These are phyloP conservation scores for Agrocybe pediades DNA, from an alignment of 768 basidiomycete species.

Conservation along the genomic window DNA sequence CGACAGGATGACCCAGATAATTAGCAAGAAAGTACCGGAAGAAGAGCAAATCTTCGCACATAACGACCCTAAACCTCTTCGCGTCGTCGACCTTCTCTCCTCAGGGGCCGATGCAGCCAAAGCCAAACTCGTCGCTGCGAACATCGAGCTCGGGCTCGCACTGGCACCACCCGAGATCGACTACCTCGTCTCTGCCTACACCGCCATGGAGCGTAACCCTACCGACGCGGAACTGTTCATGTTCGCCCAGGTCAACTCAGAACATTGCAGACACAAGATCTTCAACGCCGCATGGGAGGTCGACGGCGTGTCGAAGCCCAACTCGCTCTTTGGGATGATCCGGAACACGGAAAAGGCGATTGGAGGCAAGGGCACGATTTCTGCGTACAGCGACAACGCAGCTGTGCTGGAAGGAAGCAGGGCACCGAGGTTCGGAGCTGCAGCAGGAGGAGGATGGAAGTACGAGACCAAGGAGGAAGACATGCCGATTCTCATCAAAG, in stretches of 20 bases:
- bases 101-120: slow-evolving; percentile 44
- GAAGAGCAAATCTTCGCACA: slow-evolving; percentile 61
- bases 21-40: slow-evolving; percentile 59
- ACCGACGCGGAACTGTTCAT: slow-evolving; percentile 99
- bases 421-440: slow-evolving; percentile 77
- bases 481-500: slow-evolving; percentile 92
- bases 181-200: slow-evolving; percentile 89
- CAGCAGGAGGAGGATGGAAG: slow-evolving; percentile 33
- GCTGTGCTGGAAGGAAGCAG: slow-evolving; percentile 85
- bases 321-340: slow-evolving; percentile 95
- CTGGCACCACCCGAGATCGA: slow-evolving; percentile 88
- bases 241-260: slow-evolving; percentile 99
- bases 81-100: slow-evolving; percentile 61
- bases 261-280: slow-evolving; percentile 99
- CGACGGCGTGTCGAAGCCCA: slow-evolving; percentile 62
- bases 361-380: slow-evolving; percentile 78
- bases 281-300: slow-evolving; percentile 98
- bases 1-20: slow-evolving; percentile 96
- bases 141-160: slow-evolving; percentile 86
- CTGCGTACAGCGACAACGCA: slow-evolving; percentile 97
- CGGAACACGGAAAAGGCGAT: slow-evolving; percentile 84
- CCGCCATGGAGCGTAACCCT: slow-evolving; percentile 80
- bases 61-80: slow-evolving; percentile 64
- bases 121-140: slow-evolving; percentile 71
- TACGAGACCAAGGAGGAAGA: slow-evolving; percentile 68